phyloP scores from a whole-genome alignment of 2,329 filamentous ascomycete genomes.

The Fusarium sp. region DNA sequence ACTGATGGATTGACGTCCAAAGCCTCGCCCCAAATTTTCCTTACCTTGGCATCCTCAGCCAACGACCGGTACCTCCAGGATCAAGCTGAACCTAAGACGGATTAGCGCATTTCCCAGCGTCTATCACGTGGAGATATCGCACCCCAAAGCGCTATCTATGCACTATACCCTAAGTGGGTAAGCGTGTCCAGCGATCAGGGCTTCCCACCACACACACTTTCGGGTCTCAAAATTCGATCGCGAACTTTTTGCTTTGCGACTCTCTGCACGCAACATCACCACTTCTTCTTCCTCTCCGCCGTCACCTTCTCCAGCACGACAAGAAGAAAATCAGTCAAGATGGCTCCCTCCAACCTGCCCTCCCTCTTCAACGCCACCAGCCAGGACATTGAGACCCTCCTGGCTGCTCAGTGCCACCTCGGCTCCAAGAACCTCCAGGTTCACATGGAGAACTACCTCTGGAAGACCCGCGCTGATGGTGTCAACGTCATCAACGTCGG shows the following conservation, averaged over 20 bases:
- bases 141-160: accelerated
- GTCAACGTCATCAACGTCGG: conserved; percentile 99
- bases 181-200: conserved; percentile 47
- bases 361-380: conserved; percentile 95
- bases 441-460: conserved; percentile 99
- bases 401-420: conserved; percentile 95
- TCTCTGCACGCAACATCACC: conserved; percentile 43
- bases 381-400: conserved; percentile 99
- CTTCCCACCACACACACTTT: conserved; percentile 53
- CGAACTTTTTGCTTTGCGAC: conserved; percentile 54
- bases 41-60: conserved; percentile 13
- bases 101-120: conserved; percentile 34
- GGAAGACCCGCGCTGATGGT: conserved; percentile 98
- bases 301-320: conserved; percentile 46
- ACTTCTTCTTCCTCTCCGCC: conserved; percentile 41
- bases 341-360: conserved; percentile 95
- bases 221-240: conserved; percentile 49
- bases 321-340: conserved; percentile 66
- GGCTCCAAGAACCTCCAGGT: conserved; percentile 99
- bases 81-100: conserved; percentile 5
- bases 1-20: conserved; percentile 36
- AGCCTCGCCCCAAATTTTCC: conserved; percentile 50
- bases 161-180: conserved; percentile 40
- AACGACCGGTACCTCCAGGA: conserved; percentile 20
- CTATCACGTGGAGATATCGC: conserved; percentile 46